Percentiles rank a stretch among this genome's conserved stretches.
Evolutionary conservation across 257 asterid genomes (phyloP).

Genomic region (Solanum corneliomulleri): DNA sequence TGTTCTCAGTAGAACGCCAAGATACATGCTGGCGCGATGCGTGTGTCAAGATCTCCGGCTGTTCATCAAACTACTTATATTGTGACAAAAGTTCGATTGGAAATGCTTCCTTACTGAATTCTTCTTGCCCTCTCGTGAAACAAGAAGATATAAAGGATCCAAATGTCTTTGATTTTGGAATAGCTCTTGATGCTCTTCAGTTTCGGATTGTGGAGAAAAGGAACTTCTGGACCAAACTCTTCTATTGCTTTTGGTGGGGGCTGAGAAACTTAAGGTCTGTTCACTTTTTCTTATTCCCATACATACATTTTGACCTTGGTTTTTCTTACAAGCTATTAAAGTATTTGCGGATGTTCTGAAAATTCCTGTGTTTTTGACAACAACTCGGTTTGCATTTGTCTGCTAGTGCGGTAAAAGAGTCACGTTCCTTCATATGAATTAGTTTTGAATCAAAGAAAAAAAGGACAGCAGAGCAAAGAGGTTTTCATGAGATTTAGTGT

Average conservation of each 20-base stretch:
- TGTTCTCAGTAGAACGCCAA: conserved; percentile 49
- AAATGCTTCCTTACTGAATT: conserved; percentile 17
- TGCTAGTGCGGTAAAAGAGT: neutral
- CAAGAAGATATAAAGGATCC: conserved; percentile 11
- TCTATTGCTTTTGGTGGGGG: conserved; percentile 84
- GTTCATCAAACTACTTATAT: conserved; percentile 14
- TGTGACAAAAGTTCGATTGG: conserved; percentile 1
- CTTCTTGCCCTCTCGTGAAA: conserved; percentile 35
- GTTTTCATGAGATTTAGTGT: neutral
- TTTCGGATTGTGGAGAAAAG: conserved; percentile 32
- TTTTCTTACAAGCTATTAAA: neutral
- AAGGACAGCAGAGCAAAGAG: neutral
- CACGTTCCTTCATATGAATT: neutral
- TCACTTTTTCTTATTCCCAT: neutral
- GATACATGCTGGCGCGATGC: conserved; percentile 44
- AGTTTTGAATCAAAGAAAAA: neutral
- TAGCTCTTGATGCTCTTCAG: conserved; percentile 52
- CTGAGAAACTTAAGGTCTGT: conserved; percentile 49
- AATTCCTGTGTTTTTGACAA: neutral
- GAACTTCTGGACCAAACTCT: conserved; percentile 23
- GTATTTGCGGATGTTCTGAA: neutral
- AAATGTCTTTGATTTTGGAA: conserved; percentile 46
- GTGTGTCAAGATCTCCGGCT: conserved; percentile 2
- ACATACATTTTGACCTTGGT: neutral
- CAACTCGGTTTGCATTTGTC: neutral